These are phyloP conservation scores for Kodamaea jinghongensis DNA, from an alignment of 805 yeast species.

Conservation along the genomic window DNA sequence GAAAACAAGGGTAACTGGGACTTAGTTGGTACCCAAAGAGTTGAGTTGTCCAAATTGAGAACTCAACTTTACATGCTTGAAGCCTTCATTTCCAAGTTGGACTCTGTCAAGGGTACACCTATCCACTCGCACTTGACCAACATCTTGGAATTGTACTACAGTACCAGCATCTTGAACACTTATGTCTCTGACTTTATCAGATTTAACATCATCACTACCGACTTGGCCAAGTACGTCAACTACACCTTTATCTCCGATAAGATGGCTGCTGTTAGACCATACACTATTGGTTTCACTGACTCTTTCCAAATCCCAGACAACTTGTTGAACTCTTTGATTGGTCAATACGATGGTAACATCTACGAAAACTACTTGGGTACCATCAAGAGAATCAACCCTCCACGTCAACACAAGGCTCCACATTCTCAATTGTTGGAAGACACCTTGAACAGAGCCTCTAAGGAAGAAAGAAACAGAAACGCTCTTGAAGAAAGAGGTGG, in stretches of 20 bases:
- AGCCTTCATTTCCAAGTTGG: conserved; percentile 20
- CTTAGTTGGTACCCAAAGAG: conserved; percentile 35
- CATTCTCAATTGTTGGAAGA: conserved; percentile 36
- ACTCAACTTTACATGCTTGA: conserved; percentile 42
- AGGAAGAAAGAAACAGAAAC: conserved; percentile 35
- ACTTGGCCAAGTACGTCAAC: conserved; percentile 26
- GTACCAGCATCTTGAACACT: conserved; percentile 30
- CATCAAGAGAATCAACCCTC: conserved; percentile 35
- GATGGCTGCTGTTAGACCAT: conserved; percentile 38
- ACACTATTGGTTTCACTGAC: conserved; percentile 41
- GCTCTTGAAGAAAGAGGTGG: conserved; percentile 19
- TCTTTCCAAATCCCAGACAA: conserved; percentile 44
- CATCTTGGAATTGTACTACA: conserved; percentile 33
- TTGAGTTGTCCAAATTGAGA: conserved; percentile 40
- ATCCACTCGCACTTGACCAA: conserved; percentile 25
- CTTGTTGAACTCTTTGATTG: conserved; percentile 42
- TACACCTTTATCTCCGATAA: conserved; percentile 29
- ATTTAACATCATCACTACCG: conserved; percentile 30
- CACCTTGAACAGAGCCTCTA: conserved; percentile 39
- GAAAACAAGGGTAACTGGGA: conserved; percentile 32
- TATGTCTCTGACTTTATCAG: conserved; percentile 39
- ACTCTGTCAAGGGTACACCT: conserved; percentile 19
- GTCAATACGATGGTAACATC: conserved; percentile 42
- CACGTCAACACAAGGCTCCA: conserved; percentile 38
- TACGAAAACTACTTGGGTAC: conserved; percentile 41